These are phyloP conservation scores for Xylariaceae sp. DNA, from an alignment of 2,329 filamentous ascomycete genomes.

Conservation along the genomic window DNA sequence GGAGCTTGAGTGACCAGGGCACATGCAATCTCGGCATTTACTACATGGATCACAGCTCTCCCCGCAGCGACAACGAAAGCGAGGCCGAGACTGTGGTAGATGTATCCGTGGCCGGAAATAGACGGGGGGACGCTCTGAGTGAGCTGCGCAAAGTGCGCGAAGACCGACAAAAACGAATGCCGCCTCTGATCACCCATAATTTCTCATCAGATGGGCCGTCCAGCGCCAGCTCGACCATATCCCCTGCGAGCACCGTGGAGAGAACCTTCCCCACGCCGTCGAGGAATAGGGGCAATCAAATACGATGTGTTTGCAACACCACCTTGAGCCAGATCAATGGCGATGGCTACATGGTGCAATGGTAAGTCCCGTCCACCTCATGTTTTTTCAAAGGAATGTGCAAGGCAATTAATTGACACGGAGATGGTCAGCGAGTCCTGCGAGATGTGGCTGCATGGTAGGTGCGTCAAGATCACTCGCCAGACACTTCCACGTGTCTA, in stretches of 20 bases:
- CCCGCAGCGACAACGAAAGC: constrained; percentile 44
- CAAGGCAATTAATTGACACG: no score
- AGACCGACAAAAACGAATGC: constrained; percentile 40
- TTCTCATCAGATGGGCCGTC: constrained; percentile 29
- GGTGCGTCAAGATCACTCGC: constrained; percentile 54
- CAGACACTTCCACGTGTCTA: constrained; percentile 55
- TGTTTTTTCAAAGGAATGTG: no score
- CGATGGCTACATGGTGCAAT: constrained; percentile 57
- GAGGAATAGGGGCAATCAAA: constrained; percentile 37
- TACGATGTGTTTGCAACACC: constrained; percentile 53
- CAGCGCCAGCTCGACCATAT: constrained; percentile 35
- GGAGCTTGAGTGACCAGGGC: constrained; percentile 47
- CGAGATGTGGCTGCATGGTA: constrained; percentile 60
- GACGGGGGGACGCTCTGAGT: constrained; percentile 52
- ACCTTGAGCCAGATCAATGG: constrained; percentile 33
- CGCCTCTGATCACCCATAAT: constrained; percentile 32
- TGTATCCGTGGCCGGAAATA: constrained; percentile 30
- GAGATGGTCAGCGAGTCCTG: constrained; percentile 50
- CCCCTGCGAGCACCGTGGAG: constrained; percentile 48
- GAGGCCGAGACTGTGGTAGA: constrained; percentile 55
- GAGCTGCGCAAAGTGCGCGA: constrained; percentile 56
- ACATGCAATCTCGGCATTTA: constrained; percentile 37
- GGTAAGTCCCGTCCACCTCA: constrained; percentile 38
- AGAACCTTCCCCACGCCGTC: constrained; percentile 43
- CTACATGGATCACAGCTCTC: constrained; percentile 28